These are phyloP conservation scores for Triticum monococcum DNA, from an alignment of 176 grass and related monocot genomes.

Conservation along the genomic window DNA sequence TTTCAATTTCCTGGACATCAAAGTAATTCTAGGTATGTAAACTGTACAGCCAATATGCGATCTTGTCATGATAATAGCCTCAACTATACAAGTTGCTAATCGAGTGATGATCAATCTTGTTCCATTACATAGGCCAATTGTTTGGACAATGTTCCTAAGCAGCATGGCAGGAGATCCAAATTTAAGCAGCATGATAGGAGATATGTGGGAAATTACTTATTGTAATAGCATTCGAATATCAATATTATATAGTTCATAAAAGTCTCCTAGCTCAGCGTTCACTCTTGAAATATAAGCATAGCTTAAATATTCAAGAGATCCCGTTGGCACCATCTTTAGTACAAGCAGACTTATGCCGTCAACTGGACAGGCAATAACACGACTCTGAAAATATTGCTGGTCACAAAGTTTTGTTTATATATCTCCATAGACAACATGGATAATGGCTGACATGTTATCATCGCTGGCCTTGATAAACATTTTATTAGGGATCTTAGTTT, in stretches of 20 bases:
- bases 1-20: too few species aligned
- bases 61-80: not conserved
- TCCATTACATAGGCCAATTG: not conserved
- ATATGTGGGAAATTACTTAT: too few species aligned
- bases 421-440: not conserved
- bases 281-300: too few species aligned
- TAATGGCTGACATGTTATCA: not conserved
- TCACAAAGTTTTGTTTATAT: not conserved
- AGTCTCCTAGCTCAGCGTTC: too few species aligned
- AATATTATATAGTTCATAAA: too few species aligned
- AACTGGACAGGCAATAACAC: not conserved
- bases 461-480: not conserved
- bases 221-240: too few species aligned
- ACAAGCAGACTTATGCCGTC: not conserved
- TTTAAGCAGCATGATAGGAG: too few species aligned
- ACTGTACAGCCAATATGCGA: not conserved
- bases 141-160: not conserved
- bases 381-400: not conserved
- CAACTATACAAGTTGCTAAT: not conserved
- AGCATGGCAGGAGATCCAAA: too few species aligned
- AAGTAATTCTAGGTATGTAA: too few species aligned
- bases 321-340: not conserved
- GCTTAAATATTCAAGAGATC: too few species aligned
- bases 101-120: not conserved
- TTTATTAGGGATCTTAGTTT: not conserved